Base-by-base conservation (phyloP, 2,329 filamentous ascomycete species). In the Plenodomus biglobosus region DNA sequence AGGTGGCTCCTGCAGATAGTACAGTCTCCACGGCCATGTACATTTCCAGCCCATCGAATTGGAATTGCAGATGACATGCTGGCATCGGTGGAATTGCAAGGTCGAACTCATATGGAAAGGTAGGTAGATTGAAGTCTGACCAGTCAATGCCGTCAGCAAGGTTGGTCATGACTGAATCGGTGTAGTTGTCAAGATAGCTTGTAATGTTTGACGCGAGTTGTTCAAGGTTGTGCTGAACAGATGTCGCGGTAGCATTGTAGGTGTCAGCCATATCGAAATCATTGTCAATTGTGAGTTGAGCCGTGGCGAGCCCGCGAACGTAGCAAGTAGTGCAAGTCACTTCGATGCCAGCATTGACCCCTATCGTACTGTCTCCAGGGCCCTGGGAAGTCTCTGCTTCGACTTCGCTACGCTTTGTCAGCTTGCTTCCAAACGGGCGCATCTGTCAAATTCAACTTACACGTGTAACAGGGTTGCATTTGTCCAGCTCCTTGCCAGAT, bases 1-100 rank as follows among this genome's bases (percentile, higher is more conserved):
- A 81, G 0, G 74, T 76, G 0, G 74, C 64, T 0, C 71, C 73
- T 0, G 68, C 70, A 0, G 71, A 66, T 0, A 83, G 53, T 0
- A 68, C 65, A 0, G 76, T 76, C 41, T 78, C 72, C 3, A 81
- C 54, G 38, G 75, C 58, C 51, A 82, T 68, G 56, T 81, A 84
- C 1, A 84, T 50, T 55, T 84, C 81, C 24, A 82, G 40, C 0
- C 68, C 71, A 44, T 81, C 77, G 49, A 84, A 79, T 20, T 74
- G 65, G 38, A 84, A 76, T 4, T 64, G 58, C 1, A 84, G 61
- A 2, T 63, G 56, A 18, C 66, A 68, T 19, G 75, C 74, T 0
- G 77, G 77, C 4, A 82, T 73, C 8, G 69, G 61, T 0, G 70
- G 68, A 0, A 80, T 37, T 15, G 75, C 68, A 1, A 81, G 52